phyloP scores from a whole-genome alignment of 2,329 filamentous ascomycete species.

The Ophiocordyceps camponoti-saundersi region DNA sequence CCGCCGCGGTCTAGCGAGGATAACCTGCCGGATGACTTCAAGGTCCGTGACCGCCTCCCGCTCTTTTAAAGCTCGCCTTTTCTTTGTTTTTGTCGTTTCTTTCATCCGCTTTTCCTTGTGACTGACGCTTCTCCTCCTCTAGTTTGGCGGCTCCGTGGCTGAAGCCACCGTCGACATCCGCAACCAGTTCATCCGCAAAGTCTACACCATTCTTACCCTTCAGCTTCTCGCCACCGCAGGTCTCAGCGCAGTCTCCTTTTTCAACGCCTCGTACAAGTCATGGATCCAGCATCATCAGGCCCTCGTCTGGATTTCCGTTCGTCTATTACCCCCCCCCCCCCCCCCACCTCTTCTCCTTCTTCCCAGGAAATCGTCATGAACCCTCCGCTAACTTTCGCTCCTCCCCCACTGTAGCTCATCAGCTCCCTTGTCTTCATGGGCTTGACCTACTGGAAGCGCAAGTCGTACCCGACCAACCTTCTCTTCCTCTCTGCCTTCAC shows the following conservation, averaged over 20 bases:
- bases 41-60: too few species aligned
- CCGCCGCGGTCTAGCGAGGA: slow-evolving; percentile 67
- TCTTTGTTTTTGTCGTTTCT: background rate
- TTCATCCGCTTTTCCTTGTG: background rate
- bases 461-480: slow-evolving; percentile 87
- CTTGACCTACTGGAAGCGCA: slow-evolving; percentile 88
- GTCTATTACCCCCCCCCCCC: slow-evolving; percentile 9
- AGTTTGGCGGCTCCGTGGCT: slow-evolving; percentile 85
- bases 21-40: slow-evolving; percentile 94
- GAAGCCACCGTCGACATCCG: slow-evolving; percentile 91
- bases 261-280: slow-evolving; percentile 55
- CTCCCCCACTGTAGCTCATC: slow-evolving; percentile 35
- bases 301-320: slow-evolving; percentile 69
- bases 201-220: slow-evolving; percentile 93
- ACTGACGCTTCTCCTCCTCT: background rate
- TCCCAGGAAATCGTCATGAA: slow-evolving; percentile 5
- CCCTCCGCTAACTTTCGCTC: too few species aligned
- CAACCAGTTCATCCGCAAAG: slow-evolving; percentile 93
- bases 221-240: slow-evolving; percentile 75
- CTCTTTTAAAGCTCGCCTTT: too few species aligned
- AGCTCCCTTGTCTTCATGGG: slow-evolving; percentile 72
- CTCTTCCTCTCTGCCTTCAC: slow-evolving; percentile 87
- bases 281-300: slow-evolving; percentile 79
- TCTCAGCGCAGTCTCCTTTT: slow-evolving; percentile 74
- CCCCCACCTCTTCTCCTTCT: background rate